phyloP scores from a whole-genome alignment of 2,329 filamentous ascomycete species.

The Pseudogymnoascus destructans region DNA sequence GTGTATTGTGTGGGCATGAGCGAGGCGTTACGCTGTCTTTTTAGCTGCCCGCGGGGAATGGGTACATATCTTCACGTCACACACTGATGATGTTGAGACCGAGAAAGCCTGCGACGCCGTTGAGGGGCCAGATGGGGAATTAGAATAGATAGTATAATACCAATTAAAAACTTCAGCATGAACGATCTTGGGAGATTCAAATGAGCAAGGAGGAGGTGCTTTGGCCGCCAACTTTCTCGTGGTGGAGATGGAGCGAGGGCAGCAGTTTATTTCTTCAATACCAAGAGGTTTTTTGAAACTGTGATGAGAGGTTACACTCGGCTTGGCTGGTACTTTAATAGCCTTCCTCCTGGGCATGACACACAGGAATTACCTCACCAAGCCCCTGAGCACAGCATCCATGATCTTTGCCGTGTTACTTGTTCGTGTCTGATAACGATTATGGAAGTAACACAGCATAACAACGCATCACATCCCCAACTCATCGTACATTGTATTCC shows the following conservation, averaged over 20 bases:
- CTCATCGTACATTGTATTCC: background rate
- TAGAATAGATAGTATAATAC: conserved; percentile 8
- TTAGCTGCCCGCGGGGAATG: background rate
- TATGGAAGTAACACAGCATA: background rate
- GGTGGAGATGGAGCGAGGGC: background rate
- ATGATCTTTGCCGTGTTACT: background rate
- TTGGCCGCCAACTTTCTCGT: background rate
- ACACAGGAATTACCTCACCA: background rate
- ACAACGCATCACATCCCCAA: background rate
- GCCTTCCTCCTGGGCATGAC: background rate
- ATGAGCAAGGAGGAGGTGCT: background rate
- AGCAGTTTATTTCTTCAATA: background rate
- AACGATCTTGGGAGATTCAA: background rate
- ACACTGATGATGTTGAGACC: background rate
- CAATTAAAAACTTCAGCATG: background rate
- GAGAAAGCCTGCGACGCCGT: background rate
- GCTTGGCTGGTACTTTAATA: background rate
- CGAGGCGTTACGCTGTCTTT: background rate
- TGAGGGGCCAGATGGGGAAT: background rate
- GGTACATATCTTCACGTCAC: conserved; percentile 2
- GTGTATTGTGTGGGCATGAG: background rate
- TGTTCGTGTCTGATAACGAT: too few species aligned
- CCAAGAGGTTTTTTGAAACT: conserved; percentile 1
- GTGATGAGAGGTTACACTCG: background rate
- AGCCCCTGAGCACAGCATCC: background rate